Evolutionary conservation across 2,329 filamentous ascomycete genomes (phyloP), one percentile per base, ranked within the genome.

Genomic region (Proliferodiscus dingleyae): DNA sequence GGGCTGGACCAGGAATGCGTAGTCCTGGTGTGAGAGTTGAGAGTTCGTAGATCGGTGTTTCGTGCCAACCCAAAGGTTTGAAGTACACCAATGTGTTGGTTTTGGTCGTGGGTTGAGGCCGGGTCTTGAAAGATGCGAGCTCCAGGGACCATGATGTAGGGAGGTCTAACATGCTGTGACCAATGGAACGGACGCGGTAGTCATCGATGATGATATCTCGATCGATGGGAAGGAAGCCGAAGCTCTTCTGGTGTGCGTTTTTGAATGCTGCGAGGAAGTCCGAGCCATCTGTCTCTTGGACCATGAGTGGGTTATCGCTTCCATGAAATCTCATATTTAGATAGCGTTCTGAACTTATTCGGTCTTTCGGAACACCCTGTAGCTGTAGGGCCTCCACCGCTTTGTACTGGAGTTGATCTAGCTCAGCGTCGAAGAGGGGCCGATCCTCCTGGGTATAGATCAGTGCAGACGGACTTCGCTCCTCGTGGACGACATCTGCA

Each of bases 281-380:
- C 3, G 78, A 80, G 21, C 65, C 70, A 2, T 65, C 75, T 0
- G 88, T 87, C 65, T 84, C 86, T 56, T 91, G 68, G 29, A 94
- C 81, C 89, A 95, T 95, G 37, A 95, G 73, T 0, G 88, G 86
- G 4, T 87, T 91, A 61, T 95, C 89, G 0, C 89, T 94, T 11
- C 89, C 89, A 19, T 87, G 79, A 60, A 95, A 95, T 45, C 89
- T 74, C 81, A 95, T 87, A 63, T 95, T 95, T 46, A 95, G 78
- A 59, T 95, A 95, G 62, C 93, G 85, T 63, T 95, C 89, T 58
- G 90, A 93, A 0, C 81, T 74, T n/a, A 95, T 85, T 26, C 87
- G 79, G 5, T 80, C 78, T 13, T 73, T 69, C 0, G 73, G 75
- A 0, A 87, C 89, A 10, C 34, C 18, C 60, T 83, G 87, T 10